Conservation (phyloP, 75 land plant species). For the Selaginella moellendorffii region DNA sequence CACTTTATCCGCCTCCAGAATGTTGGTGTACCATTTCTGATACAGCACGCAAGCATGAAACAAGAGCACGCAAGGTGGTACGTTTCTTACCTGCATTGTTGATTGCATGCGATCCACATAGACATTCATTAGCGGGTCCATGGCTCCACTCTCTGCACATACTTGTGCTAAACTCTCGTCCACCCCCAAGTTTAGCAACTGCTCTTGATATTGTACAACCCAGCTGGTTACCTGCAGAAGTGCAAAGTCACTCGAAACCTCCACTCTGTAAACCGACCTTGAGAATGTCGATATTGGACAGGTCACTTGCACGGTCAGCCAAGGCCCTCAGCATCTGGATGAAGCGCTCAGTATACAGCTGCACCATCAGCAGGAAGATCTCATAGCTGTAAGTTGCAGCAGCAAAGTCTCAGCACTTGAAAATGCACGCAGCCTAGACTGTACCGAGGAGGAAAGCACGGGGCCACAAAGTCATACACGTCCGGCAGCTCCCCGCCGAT, state of each 20-base stretch:
- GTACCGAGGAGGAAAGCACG: slow-evolving; percentile 96
- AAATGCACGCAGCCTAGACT: background rate
- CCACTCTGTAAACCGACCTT: slow-evolving; percentile 39
- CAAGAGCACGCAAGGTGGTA: background rate
- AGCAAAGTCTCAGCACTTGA: background rate
- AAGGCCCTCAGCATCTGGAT: slow-evolving; percentile 86
- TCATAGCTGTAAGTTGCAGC: slow-evolving; percentile 51
- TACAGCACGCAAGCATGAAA: slow-evolving; percentile 12
- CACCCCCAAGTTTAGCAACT: slow-evolving; percentile 76
- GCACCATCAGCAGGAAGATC: slow-evolving; percentile 90
- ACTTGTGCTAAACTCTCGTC: slow-evolving; percentile 93
- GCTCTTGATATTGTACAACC: slow-evolving; percentile 95
- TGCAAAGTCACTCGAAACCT: background rate
- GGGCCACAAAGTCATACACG: slow-evolving; percentile 93
- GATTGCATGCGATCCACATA: slow-evolving; percentile 97
- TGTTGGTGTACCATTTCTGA: slow-evolving; percentile 95
- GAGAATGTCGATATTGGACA: slow-evolving; percentile 80
- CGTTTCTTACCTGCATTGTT: slow-evolving; percentile 51
- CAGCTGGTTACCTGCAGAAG: slow-evolving; percentile 76
- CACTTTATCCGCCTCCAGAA: slow-evolving; percentile 73
- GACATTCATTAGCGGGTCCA: slow-evolving; percentile 99
- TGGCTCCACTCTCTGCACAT: slow-evolving; percentile 98
- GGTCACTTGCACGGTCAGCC: slow-evolving; percentile 68
- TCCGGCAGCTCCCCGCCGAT: slow-evolving; percentile 89
- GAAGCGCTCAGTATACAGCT: slow-evolving; percentile 94